phyloP scores from a whole-genome alignment of 2,329 filamentous ascomycete species.

The Venturiaceae sp. region DNA sequence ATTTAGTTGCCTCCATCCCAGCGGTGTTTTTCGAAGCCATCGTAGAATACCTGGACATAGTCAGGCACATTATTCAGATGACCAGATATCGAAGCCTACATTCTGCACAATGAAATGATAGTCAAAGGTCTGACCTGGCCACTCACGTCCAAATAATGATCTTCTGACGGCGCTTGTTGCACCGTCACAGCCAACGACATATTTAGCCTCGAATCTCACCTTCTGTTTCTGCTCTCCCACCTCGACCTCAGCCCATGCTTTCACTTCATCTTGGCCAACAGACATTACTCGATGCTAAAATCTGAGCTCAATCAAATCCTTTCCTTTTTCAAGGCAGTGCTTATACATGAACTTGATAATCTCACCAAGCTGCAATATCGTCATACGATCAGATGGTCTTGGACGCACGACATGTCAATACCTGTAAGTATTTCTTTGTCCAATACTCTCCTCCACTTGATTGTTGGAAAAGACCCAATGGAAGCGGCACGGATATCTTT shows the following conservation, averaged over 20 bases:
- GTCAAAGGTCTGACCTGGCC: background rate
- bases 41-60: conserved; percentile 13
- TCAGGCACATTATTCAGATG: background rate
- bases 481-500: conserved; percentile 20
- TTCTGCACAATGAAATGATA: conserved; percentile 28
- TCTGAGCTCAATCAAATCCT: conserved; percentile 16
- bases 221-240: conserved; percentile 9
- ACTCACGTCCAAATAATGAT: background rate
- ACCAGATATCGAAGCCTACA: background rate
- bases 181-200: conserved; percentile 5
- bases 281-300: conserved; percentile 13
- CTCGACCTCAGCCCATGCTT: conserved; percentile 6
- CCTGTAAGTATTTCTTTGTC: conserved; percentile 9
- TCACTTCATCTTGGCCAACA: conserved; percentile 10
- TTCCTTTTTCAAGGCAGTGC: conserved; percentile 13
- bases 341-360: conserved; percentile 18
- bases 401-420: conserved; percentile 9
- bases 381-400: conserved; percentile 18
- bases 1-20: conserved; percentile 33
- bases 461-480: conserved; percentile 14
- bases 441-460: conserved; percentile 12
- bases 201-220: background rate
- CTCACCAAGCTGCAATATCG: conserved; percentile 16
- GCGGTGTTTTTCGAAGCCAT: conserved; percentile 25
- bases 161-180: background rate